Evolutionary conservation across 2,329 filamentous ascomycete species (phyloP).

Genomic region (Fusarium sp.): DNA sequence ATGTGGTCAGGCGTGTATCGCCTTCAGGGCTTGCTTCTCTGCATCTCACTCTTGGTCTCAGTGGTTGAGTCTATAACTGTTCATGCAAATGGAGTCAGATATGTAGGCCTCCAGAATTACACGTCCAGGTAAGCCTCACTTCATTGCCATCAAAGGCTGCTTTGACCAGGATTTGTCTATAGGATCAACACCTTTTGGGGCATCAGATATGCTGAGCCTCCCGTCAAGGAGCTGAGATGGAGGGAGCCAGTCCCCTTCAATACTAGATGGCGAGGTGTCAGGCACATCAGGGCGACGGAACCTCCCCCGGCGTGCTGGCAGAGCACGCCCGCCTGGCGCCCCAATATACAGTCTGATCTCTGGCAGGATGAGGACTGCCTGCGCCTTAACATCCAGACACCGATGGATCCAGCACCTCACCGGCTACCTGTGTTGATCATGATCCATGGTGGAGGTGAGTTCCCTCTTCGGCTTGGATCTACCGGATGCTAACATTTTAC

Average conservation of each 20-base stretch:
- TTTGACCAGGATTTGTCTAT: not conserved
- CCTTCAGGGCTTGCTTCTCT: not conserved
- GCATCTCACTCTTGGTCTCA: not conserved
- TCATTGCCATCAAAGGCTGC: not conserved
- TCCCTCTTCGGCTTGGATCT: no score
- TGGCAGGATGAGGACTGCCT: conserved; percentile 3
- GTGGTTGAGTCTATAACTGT: not conserved
- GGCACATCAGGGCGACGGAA: not conserved
- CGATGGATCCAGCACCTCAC: not conserved
- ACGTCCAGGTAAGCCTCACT: not conserved
- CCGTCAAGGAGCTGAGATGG: conserved; percentile 2
- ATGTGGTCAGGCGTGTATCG: not conserved
- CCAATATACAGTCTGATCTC: not conserved
- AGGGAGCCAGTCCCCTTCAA: not conserved
- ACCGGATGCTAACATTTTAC: not conserved
- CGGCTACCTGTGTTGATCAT: conserved; percentile 3
- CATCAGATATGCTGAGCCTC: conserved; percentile 8
- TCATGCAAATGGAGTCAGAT: not conserved
- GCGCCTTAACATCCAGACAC: not conserved
- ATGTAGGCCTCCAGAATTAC: not conserved
- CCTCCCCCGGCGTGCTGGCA: conserved; percentile 2
- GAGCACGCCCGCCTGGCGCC: not conserved
- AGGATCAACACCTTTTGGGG: conserved; percentile 4
- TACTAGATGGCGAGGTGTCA: not conserved
- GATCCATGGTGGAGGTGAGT: conserved; percentile 6